Percentiles rank a stretch among this genome's conserved stretches.
Evolutionary conservation across 257 asterid species (phyloP).

Genomic region (Scutellaria minor): DNA sequence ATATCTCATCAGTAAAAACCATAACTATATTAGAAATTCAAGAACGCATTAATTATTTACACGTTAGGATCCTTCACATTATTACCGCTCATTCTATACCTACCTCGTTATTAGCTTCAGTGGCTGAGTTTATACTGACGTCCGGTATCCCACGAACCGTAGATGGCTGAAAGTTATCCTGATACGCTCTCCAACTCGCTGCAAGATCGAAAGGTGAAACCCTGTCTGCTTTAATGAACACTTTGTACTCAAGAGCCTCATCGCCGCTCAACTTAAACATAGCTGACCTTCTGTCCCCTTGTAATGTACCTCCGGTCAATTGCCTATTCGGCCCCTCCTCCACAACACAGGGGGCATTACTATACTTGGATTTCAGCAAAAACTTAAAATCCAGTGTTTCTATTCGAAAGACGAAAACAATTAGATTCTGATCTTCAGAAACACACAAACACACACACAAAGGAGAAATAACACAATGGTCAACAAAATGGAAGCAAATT

Average conservation of each 20-base stretch:
- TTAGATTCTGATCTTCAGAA: constrained; percentile 27
- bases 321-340: constrained; percentile 94
- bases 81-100: constrained; percentile 2
- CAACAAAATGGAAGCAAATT: constrained; percentile 29
- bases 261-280: constrained; percentile 63
- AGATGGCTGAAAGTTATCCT: constrained; percentile 89
- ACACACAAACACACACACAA: background rate
- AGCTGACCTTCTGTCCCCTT: constrained; percentile 77
- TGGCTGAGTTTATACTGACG: constrained; percentile 70
- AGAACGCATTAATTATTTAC: constrained; percentile 6
- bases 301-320: constrained; percentile 74
- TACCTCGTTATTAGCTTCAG: constrained; percentile 64
- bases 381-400: constrained; percentile 96
- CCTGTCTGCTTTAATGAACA: constrained; percentile 76
- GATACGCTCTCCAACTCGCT: constrained; percentile 98
- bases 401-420: constrained; percentile 34
- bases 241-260: constrained; percentile 78
- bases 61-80: constrained; percentile 4
- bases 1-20: constrained; percentile 8
- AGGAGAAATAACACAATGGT: background rate
- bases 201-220: constrained; percentile 98
- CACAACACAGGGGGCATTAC: constrained; percentile 60
- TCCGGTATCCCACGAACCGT: constrained; percentile 96
- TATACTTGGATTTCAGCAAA: constrained; percentile 75
- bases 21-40: background rate